These are phyloP conservation scores for Symbiotaphrina buchneri DNA, from an alignment of 495 filamentous ascomycete genomes.

Conservation along the genomic window DNA sequence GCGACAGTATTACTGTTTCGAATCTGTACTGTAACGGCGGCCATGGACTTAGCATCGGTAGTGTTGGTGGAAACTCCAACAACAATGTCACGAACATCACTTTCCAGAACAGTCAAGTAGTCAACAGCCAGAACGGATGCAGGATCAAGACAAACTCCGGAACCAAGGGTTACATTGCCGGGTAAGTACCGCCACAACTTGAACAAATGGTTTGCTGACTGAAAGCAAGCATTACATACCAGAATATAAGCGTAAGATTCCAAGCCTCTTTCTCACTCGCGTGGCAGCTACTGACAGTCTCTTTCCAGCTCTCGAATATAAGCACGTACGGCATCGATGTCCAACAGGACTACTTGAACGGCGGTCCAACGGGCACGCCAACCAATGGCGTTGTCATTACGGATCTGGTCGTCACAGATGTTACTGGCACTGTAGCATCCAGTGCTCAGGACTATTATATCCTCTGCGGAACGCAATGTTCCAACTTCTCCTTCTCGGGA, in stretches of 20 bases:
- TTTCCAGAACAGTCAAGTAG: conserved; percentile 13
- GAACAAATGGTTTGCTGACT: no score
- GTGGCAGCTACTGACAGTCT: no score
- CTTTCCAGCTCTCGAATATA: conserved; percentile 16
- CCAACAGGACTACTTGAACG: conserved; percentile 26
- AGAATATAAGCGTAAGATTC: no score
- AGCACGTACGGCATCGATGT: conserved; percentile 22
- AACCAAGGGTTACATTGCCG: conserved; percentile 17
- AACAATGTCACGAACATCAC: conserved; percentile 22
- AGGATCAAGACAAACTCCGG: conserved; percentile 23
- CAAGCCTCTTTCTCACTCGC: no score
- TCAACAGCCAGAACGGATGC: conserved; percentile 15
- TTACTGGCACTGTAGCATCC: conserved; percentile 18
- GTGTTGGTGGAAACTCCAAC: conserved; percentile 19
- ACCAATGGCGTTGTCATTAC: conserved; percentile 20
- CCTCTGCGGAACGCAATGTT: conserved; percentile 23
- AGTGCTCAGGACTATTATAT: conserved; percentile 20
- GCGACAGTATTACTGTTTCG: conserved; percentile 13
- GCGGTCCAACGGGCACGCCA: conserved; percentile 19
- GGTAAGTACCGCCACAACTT: no score
- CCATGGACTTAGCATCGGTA: not conserved
- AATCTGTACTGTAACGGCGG: conserved; percentile 19
- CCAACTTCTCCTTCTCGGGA: conserved; percentile 17
- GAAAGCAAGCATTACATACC: conserved; percentile 21
- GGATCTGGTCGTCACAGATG: conserved; percentile 16